Evolutionary conservation across 139 green algal species (phyloP).

Genomic region (Tetratostichococcus sp.): DNA sequence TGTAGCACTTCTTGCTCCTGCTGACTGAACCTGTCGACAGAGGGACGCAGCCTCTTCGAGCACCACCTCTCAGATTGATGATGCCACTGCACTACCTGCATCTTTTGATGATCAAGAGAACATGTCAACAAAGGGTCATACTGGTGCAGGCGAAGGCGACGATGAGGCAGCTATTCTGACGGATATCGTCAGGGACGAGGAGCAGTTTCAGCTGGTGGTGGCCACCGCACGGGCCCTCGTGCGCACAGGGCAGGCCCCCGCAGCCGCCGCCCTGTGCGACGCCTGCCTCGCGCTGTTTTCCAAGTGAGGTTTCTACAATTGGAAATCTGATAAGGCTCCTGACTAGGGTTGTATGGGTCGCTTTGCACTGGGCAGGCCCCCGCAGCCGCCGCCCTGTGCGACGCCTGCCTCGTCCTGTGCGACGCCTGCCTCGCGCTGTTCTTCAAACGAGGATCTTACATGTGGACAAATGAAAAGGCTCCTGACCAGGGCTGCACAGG

Average conservation of each 20-base stretch:
- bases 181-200: slow-evolving; percentile 7
- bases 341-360: no score
- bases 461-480: no score
- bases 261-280: slow-evolving; percentile 1
- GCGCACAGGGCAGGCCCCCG: background rate
- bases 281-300: slow-evolving; percentile 7
- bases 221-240: background rate
- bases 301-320: background rate
- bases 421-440: slow-evolving; percentile 13
- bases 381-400: slow-evolving; percentile 2
- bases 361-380: background rate
- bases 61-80: no score
- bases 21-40: no score
- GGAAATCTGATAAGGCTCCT: no score
- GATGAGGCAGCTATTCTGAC: background rate
- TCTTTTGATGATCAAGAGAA: no score
- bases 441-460: background rate
- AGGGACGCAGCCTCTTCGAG: no score
- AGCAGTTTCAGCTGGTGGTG: slow-evolving; percentile 20
- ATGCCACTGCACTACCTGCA: no score
- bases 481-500: no score
- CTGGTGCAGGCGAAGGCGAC: background rate
- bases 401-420: no score
- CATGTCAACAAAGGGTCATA: no score
- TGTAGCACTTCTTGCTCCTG: no score